Evolutionary conservation across 306 rosid genomes (phyloP), one percentile per base, ranked within the genome.

Genomic region (Quercus glauca): DNA sequence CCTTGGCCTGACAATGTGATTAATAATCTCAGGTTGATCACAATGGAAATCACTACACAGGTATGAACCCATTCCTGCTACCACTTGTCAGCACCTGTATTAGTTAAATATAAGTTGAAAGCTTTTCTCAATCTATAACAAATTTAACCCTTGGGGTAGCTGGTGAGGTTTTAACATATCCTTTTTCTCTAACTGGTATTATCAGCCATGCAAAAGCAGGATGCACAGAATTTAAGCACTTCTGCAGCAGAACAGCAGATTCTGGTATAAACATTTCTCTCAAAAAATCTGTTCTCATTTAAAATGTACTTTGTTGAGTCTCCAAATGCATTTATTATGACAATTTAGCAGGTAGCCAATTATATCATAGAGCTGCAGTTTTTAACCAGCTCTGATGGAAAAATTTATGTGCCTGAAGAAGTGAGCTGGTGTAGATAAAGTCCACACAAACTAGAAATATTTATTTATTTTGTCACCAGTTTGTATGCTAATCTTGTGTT

Each of bases 201-300:
- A 28, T 76, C 93, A 96, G 99, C 81, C 80, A 82, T 78, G 83
- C 85, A 89, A 82, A 89, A 87, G 83, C 88, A 84, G 84, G 99
- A 93, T 65, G 25, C 86, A 20, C 80, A 81, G 57, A 88, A 80
- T 82, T 73, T 89, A 80, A 90, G 89, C 79, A 80, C 91, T 84
- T 78, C 96, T 5, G 87, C 80, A 14, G 96, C 91, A 70, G 99
- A 96, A 83, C 98, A 96, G 83, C 98, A 93, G 85, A 96, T 96
- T 89, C 89, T 96, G 97, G 99, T 96, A 86, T 53, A 78, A 51
- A 72, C 35, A 45, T 79, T 80, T 80, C 37, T 77, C 74, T 82
- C 73, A 72, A 59, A 60, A 73, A 58, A 28, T 33, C 55, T 67
- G 5, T 43, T 64, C 51, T 71, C 53, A 64, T 78, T 57, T 51